A percentile compares a stretch with the other conserved stretches of the same genome.
Evolutionary conservation across 768 basidiomycete genomes (phyloP).

Genomic region (Cantharellus anzutake): DNA sequence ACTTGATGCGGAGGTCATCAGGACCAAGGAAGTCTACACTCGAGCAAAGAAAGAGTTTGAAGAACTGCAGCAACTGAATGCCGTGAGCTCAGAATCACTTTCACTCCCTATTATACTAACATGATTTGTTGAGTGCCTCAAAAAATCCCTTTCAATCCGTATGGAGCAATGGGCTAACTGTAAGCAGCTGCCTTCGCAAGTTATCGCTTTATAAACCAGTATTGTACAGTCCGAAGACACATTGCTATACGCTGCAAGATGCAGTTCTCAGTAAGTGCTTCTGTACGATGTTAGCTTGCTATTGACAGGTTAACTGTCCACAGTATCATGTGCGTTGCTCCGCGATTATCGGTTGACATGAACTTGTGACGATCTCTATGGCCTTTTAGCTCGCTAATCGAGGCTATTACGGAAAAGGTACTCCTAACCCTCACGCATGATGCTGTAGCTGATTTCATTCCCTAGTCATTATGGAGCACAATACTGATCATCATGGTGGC

Average conservation of each 20-base stretch:
- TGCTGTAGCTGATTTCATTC: no score
- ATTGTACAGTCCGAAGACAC: conserved; percentile 38
- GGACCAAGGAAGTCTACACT: conserved; percentile 37
- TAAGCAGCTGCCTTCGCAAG: neutral
- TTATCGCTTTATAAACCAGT: neutral
- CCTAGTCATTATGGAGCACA: conserved; percentile 57
- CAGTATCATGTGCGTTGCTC: conserved; percentile 1
- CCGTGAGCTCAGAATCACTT: conserved; percentile 23
- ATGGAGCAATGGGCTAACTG: conserved; percentile 62
- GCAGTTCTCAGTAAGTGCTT: conserved; percentile 1
- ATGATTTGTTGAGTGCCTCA: conserved; percentile 33
- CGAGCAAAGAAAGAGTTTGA: conserved; percentile 43
- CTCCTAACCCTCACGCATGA: neutral
- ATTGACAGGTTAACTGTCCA: neutral
- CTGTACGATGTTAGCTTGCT: neutral
- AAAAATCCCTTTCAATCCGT: conserved; percentile 43
- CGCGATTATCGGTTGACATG: neutral
- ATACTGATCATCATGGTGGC: conserved; percentile 15
- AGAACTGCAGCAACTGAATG: conserved; percentile 44
- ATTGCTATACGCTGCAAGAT: conserved; percentile 71
- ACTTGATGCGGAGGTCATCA: conserved; percentile 51
- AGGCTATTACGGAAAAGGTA: conserved; percentile 66
- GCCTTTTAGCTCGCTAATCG: conserved; percentile 47
- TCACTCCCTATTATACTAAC: no score
- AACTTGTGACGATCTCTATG: conserved; percentile 44